Conservation (phyloP, 2,329 filamentous ascomycete genomes). For the Pseudogymnoascus sp. region DNA sequence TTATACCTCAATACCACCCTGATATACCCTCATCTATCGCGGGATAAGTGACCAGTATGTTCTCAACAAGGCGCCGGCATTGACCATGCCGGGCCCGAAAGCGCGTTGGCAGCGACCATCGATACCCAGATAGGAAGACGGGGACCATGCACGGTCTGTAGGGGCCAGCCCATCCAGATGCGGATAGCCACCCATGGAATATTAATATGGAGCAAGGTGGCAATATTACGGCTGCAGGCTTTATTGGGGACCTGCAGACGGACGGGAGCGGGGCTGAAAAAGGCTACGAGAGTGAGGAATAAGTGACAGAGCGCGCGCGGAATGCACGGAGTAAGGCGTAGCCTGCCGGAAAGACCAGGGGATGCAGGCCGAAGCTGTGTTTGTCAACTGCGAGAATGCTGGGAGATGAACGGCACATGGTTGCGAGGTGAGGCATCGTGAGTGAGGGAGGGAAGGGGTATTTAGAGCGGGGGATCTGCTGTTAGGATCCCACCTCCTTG, state of each 20-base stretch:
- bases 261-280: neutral
- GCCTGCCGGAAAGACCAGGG: neutral
- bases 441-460: neutral
- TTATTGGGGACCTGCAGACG: slow-evolving; percentile 10
- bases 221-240: neutral
- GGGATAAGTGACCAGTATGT: neutral
- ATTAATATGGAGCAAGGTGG: neutral
- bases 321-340: neutral
- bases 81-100: neutral
- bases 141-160: neutral
- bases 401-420: neutral
- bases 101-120: neutral
- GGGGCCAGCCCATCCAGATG: neutral
- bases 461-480: slow-evolving; percentile 9
- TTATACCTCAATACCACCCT: neutral
- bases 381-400: neutral
- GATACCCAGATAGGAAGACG: neutral
- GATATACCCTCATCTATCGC: neutral
- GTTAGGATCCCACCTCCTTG: neutral
- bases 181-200: neutral
- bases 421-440: neutral
- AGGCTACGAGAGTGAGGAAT: neutral
- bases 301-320: neutral
- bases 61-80: neutral
- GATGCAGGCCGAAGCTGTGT: neutral